Evolutionary conservation across 306 rosid genomes (phyloP).

Genomic region (Castanea mollissima): DNA sequence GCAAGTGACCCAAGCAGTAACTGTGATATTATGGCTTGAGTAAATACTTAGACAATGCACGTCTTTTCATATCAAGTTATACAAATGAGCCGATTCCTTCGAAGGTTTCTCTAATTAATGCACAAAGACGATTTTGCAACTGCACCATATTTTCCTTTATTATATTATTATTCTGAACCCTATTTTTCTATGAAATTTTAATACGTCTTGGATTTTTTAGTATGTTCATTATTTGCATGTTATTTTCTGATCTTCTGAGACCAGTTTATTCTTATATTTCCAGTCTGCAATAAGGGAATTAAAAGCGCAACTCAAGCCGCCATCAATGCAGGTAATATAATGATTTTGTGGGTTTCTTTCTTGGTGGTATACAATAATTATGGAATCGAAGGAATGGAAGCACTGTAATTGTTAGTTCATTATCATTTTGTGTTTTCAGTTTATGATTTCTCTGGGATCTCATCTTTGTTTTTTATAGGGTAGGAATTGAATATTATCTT

Average conservation of each 20-base stretch:
- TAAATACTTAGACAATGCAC: background rate
- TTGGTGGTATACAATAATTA: background rate
- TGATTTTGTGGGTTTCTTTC: slow-evolving; percentile 1
- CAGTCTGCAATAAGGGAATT: slow-evolving; percentile 90
- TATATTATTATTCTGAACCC: slow-evolving; percentile 2
- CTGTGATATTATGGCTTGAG: background rate
- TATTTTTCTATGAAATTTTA: slow-evolving; percentile 3
- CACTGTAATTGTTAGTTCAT: background rate
- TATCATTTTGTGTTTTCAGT: background rate
- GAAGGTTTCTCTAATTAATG: background rate
- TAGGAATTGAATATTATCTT: background rate
- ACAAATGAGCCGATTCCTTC: background rate
- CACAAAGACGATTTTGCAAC: slow-evolving; percentile 1
- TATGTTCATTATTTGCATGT: slow-evolving; percentile 6
- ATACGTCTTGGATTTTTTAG: slow-evolving; percentile 2
- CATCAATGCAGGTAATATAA: slow-evolving; percentile 81
- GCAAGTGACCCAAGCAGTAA: background rate
- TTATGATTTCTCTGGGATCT: background rate
- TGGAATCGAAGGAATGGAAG: background rate
- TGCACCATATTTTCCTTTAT: slow-evolving; percentile 10
- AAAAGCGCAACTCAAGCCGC: slow-evolving; percentile 84
- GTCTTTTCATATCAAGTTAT: too few relatives aligned
- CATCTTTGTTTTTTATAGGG: background rate
- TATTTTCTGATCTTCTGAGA: background rate
- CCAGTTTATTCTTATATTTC: slow-evolving; percentile 23